phyloP scores from a whole-genome alignment of 768 basidiomycete species.

The Scleroderma bovista region DNA sequence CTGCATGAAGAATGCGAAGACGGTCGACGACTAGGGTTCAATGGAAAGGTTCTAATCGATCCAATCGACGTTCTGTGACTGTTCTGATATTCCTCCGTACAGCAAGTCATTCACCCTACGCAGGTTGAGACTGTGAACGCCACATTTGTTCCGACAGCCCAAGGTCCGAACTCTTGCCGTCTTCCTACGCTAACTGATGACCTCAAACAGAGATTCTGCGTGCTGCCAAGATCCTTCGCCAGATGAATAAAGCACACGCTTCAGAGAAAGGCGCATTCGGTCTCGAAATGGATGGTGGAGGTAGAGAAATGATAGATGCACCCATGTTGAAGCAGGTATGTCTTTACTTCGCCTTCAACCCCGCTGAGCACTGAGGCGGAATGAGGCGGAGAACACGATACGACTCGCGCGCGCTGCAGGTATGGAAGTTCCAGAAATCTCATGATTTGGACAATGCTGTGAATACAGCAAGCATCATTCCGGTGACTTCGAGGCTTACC shows the following conservation, averaged over 20 bases:
- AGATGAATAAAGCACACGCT: slow-evolving; percentile 55
- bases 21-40: slow-evolving; percentile 78
- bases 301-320: slow-evolving; percentile 83
- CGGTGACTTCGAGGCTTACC: no score
- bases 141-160: slow-evolving; percentile 68
- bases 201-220: slow-evolving; percentile 59
- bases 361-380: background rate
- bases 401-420: slow-evolving; percentile 50
- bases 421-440: slow-evolving; percentile 43
- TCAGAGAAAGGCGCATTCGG: slow-evolving; percentile 65
- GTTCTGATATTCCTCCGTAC: slow-evolving; percentile 4
- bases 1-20: slow-evolving; percentile 74
- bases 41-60: slow-evolving; percentile 63
- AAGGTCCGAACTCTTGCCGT: slow-evolving; percentile 40
- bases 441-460: slow-evolving; percentile 9
- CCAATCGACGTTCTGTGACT: background rate
- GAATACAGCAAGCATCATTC: no score
- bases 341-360: background rate
- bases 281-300: slow-evolving; percentile 48
- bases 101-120: slow-evolving; percentile 94
- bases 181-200: background rate
- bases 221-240: slow-evolving; percentile 65
- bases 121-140: slow-evolving; percentile 76
- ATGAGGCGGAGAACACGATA: slow-evolving; percentile 48
- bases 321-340: slow-evolving; percentile 82